Evolutionary conservation across 2,329 filamentous ascomycete species (phyloP).

Genomic region (Helminthosporium solani): DNA sequence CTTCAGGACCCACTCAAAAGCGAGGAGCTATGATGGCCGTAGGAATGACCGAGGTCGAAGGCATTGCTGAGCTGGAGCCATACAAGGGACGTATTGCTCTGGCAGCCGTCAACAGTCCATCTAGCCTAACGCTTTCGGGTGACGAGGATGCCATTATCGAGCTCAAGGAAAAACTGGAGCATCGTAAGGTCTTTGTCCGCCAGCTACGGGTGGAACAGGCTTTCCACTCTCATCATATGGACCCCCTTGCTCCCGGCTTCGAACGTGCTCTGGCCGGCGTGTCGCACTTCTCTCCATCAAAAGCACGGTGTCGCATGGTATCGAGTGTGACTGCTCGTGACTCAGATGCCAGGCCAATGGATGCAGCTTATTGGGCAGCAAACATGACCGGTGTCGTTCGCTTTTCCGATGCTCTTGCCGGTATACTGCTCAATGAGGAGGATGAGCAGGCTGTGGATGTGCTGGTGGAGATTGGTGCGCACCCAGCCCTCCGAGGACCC

Average conservation of each 20-base stretch:
- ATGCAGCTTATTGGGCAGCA: slow-evolving; percentile 9
- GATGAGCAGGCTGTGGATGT: not conserved
- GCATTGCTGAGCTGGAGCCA: not conserved
- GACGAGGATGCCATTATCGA: slow-evolving; percentile 24
- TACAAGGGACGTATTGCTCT: not conserved
- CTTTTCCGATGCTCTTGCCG: slow-evolving; percentile 12
- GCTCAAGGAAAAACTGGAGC: slow-evolving; percentile 3
- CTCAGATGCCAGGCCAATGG: not conserved
- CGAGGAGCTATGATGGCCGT: slow-evolving; percentile 29
- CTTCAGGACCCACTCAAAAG: too few relatives aligned
- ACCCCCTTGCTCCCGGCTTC: slow-evolving; percentile 15
- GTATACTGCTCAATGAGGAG: not conserved
- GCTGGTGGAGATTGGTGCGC: slow-evolving; percentile 14
- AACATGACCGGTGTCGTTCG: too few relatives aligned
- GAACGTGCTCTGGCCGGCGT: not conserved
- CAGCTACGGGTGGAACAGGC: slow-evolving; percentile 38
- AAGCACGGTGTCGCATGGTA: slow-evolving; percentile 27
- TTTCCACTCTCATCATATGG: slow-evolving; percentile 50
- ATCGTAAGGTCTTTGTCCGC: not conserved
- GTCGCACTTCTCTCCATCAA: not conserved
- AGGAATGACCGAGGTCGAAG: slow-evolving; percentile 6
- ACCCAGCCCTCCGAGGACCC: slow-evolving; percentile 4
- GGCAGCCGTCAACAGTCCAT: slow-evolving; percentile 38
- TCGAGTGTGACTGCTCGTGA: slow-evolving; percentile 32
- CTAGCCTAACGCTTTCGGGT: slow-evolving; percentile 46